Percentiles rank a stretch among this genome's conserved stretches.
Conservation (phyloP, 148 eudicot species). For the Heliamphora exappendiculata region DNA sequence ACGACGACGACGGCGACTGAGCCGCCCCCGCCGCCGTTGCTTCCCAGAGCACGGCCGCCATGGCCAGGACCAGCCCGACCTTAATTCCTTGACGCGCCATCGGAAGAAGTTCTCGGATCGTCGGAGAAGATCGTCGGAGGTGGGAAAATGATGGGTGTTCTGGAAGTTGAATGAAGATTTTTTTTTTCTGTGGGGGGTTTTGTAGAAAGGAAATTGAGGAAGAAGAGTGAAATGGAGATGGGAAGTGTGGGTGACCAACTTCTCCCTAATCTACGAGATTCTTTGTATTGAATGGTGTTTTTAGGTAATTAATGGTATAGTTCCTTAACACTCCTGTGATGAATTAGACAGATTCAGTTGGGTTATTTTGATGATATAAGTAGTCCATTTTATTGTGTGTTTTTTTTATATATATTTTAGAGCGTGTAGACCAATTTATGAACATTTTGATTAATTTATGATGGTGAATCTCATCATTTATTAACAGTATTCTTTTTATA, state of each 20-base stretch:
- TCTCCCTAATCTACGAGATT: neutral
- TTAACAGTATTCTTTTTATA: too few relatives aligned
- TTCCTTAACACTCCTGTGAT: too few relatives aligned
- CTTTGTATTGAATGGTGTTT: neutral
- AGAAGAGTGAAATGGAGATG: neutral
- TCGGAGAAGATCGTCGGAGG: too few relatives aligned
- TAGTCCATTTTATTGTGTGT: too few relatives aligned
- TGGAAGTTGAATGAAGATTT: neutral
- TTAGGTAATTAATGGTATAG: too few relatives aligned
- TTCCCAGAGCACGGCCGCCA: neutral
- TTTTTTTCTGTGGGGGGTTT: neutral
- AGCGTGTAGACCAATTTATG: too few relatives aligned
- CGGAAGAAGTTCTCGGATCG: neutral
- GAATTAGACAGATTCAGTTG: too few relatives aligned
- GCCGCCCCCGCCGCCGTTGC: slow-evolving; percentile 1
- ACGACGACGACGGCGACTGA: slow-evolving; percentile 12
- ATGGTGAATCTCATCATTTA: too few relatives aligned
- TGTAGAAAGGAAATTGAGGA: neutral
- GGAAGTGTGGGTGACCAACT: slow-evolving; percentile 15
- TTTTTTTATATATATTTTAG: too few relatives aligned
- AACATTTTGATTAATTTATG: too few relatives aligned
- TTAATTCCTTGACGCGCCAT: slow-evolving; percentile 8
- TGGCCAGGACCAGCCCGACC: neutral
- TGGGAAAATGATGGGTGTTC: neutral
- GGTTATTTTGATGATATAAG: too few relatives aligned